Conservation (phyloP, 306 rosid genomes). For the Cyclanthera cordifolia region DNA sequence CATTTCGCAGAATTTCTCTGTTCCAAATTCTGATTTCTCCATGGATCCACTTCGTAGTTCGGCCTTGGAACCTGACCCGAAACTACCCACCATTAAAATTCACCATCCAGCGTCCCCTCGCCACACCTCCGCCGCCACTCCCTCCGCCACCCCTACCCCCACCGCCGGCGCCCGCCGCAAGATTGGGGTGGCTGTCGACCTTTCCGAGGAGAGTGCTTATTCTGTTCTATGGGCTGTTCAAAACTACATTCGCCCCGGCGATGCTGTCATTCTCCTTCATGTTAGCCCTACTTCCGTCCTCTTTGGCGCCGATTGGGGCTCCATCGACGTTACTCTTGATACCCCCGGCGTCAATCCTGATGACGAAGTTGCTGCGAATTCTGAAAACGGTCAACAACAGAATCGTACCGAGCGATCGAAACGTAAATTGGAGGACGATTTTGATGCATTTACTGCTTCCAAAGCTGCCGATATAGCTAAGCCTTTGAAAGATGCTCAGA, state of each 20-base stretch:
- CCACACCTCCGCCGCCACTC: constrained; percentile 21
- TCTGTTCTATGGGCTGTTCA: constrained; percentile 95
- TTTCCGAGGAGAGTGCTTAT: constrained; percentile 87
- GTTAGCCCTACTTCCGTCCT: constrained; percentile 91
- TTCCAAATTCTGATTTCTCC: not conserved
- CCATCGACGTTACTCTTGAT: constrained; percentile 53
- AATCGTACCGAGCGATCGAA: constrained; percentile 27
- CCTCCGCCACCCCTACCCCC: constrained; percentile 62
- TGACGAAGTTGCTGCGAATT: constrained; percentile 19
- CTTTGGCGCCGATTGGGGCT: constrained; percentile 97
- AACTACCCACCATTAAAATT: constrained; percentile 72
- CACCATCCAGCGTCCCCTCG: constrained; percentile 53
- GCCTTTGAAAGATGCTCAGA: constrained; percentile 73
- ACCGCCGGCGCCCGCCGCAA: constrained; percentile 93
- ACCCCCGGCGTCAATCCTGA: constrained; percentile 27
- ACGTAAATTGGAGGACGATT: constrained; percentile 56
- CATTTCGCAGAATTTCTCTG: not conserved
- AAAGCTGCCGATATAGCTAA: constrained; percentile 67
- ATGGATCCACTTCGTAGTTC: constrained; percentile 32
- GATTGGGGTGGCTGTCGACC: constrained; percentile 91
- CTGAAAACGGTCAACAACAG: not conserved
- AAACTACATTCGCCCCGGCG: constrained; percentile 89
- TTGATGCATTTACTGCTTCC: constrained; percentile 77
- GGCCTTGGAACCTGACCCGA: constrained; percentile 42
- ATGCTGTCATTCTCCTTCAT: constrained; percentile 92